phyloP scores from a whole-genome alignment of 148 eudicot species.

The Fagopyrum esculentum region DNA sequence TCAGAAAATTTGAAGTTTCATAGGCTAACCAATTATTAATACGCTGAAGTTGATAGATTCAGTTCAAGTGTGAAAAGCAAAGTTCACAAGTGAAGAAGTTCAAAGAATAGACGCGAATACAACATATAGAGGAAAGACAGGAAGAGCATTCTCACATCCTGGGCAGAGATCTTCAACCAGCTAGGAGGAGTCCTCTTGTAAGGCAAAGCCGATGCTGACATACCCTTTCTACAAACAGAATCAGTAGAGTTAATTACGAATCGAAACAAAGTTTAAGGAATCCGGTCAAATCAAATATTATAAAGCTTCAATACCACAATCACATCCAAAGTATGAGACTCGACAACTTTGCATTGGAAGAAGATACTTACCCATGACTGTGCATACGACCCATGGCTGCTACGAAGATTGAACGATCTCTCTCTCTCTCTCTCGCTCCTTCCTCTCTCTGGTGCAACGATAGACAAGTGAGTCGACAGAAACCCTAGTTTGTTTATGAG shows the following conservation, averaged over 20 bases:
- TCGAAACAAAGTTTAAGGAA: not conserved
- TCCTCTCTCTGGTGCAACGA: not conserved
- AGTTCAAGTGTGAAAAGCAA: not conserved
- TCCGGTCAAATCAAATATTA: not conserved
- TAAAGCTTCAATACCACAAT: not conserved
- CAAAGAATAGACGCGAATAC: not conserved
- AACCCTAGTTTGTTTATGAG: not conserved
- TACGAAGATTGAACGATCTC: not conserved
- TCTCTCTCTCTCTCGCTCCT: constrained; percentile 7
- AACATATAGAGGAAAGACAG: not conserved
- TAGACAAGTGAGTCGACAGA: not conserved
- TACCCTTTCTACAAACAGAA: constrained; percentile 13
- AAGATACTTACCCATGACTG: not conserved
- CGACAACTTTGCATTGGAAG: not conserved
- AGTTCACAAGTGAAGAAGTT: not conserved
- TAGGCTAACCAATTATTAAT: not conserved
- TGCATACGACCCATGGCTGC: constrained; percentile 13
- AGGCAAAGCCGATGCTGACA: constrained; percentile 14
- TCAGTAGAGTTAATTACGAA: not conserved
- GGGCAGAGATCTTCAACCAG: constrained; percentile 34
- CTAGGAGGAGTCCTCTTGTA: constrained; percentile 26
- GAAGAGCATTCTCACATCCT: constrained; percentile 18
- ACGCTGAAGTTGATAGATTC: not conserved
- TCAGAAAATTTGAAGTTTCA: not conserved
- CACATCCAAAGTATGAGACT: not conserved